These are phyloP conservation scores for Paracoccidioides brasiliensis DNA, from an alignment of 2,329 filamentous ascomycete species.

Conservation along the genomic window DNA sequence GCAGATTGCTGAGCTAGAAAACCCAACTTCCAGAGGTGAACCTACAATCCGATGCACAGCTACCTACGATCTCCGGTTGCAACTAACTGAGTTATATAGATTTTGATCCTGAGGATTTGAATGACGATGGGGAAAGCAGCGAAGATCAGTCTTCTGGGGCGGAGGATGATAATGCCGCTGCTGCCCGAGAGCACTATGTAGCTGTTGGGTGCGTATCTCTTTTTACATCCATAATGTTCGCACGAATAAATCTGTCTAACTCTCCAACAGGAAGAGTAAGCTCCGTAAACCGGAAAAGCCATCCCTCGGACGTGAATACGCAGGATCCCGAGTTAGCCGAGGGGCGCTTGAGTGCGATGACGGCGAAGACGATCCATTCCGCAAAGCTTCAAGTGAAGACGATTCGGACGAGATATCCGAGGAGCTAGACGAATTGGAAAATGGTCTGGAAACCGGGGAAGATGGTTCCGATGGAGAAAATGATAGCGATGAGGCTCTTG, in stretches of 20 bases:
- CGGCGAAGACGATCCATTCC: slow-evolving; percentile 37
- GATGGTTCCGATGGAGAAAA: neutral
- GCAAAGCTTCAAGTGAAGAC: slow-evolving; percentile 24
- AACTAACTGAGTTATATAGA: slow-evolving; percentile 42
- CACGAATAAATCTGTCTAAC: neutral
- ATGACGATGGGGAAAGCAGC: slow-evolving; percentile 43
- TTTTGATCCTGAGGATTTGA: slow-evolving; percentile 62
- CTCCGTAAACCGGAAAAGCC: slow-evolving; percentile 59
- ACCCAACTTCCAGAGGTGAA: slow-evolving; percentile 49
- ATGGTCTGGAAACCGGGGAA: slow-evolving; percentile 2
- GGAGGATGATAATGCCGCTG: slow-evolving; percentile 34
- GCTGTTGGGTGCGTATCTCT: slow-evolving; percentile 48
- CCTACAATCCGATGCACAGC: slow-evolving; percentile 5
- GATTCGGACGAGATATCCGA: slow-evolving; percentile 9
- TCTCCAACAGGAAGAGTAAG: slow-evolving; percentile 55
- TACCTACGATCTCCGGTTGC: neutral
- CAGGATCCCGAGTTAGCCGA: slow-evolving; percentile 62
- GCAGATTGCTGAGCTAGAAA: slow-evolving; percentile 50
- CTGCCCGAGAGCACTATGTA: slow-evolving; percentile 77
- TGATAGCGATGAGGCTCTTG: slow-evolving; percentile 18
- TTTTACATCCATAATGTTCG: neutral
- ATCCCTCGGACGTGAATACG: slow-evolving; percentile 64
- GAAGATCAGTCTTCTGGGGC: slow-evolving; percentile 41
- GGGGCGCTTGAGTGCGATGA: slow-evolving; percentile 46
- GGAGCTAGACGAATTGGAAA: slow-evolving; percentile 13